Evolutionary conservation across 371 early-diverging fungal species (phyloP), one percentile per base, ranked within the genome.

Genomic region (Mucor piriformis): DNA sequence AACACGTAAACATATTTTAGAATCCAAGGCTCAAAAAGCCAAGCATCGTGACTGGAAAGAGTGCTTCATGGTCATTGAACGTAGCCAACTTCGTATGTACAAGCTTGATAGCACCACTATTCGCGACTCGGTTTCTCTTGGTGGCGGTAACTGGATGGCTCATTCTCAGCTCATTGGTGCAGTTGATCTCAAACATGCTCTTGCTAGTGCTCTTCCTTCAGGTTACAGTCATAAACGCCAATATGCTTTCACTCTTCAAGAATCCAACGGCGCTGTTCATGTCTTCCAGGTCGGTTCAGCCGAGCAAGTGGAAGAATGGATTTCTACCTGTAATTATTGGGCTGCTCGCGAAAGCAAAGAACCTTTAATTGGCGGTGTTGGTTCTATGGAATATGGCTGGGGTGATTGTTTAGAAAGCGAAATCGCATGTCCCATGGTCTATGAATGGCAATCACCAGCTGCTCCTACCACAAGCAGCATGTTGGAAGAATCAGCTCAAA

Each of bases 361-460:
- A 53, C 97, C 97, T 4, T 67, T 95, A 61, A 67, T 84, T 10
- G 94, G 94, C 27, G 92, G 91, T 33, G 87, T 92, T 5, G 84
- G 89, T 55, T 94, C 90, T 56, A 85, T 90, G 76, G 95, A 95
- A 67, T 95, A 92, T 59, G 97, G 97, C 2, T 96, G 97, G 97
- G 86, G 88, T 29, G 72, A 77, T 37, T 81, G 86, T 25, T 73
- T 83, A 27, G 46, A 46, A 46, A 46, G 3, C 10, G 24, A 12
- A 13, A 12, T 23, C 18, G 13, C 13, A 12, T 8, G 12, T 40
- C 20, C 25, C n/a, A 18, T 29, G 7, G 51, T 71, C 11, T 56
- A 66, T 40, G 72, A 74, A 58, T 79, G 79, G 79, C 64, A 66
- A 16, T 65, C 74, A 15, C 72, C 76, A 3, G 57, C 55, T 6